Conservation (phyloP, 1,139 yeast genomes). For the Spathaspora sp. region DNA sequence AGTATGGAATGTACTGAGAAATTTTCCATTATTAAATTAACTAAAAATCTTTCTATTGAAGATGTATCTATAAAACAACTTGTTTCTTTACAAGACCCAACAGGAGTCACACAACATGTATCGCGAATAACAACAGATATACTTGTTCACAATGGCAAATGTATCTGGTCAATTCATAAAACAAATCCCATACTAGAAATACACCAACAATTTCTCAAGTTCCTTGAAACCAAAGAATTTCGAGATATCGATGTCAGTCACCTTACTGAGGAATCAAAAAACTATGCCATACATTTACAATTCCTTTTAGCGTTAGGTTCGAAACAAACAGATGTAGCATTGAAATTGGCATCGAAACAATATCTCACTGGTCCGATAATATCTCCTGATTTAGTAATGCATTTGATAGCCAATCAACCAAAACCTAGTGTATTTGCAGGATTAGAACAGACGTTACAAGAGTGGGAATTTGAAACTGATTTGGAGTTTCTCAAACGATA, state of each 20-base stretch:
- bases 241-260: background rate
- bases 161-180: conserved; percentile 7
- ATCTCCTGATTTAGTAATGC: conserved; percentile 10
- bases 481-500: conserved; percentile 15
- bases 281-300: conserved; percentile 7
- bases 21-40: background rate
- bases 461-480: conserved; percentile 7
- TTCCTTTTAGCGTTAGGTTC: conserved; percentile 7
- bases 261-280: background rate
- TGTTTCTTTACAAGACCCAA: background rate
- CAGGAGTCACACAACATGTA: background rate
- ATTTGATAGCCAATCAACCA: conserved; percentile 9
- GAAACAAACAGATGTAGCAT: conserved; percentile 6
- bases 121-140: background rate
- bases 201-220: conserved; percentile 6
- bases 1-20: background rate
- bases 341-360: conserved; percentile 1
- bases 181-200: conserved; percentile 2
- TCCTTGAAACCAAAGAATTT: conserved; percentile 5
- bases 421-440: conserved; percentile 9
- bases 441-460: conserved; percentile 3
- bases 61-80: conserved; percentile 2
- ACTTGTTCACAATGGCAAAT: conserved; percentile 5
- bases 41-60: background rate
- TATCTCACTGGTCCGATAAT: conserved; percentile 6